These are phyloP conservation scores for Marasmius sp. DNA, from an alignment of 1,284 basidiomycete species.

Conservation along the genomic window DNA sequence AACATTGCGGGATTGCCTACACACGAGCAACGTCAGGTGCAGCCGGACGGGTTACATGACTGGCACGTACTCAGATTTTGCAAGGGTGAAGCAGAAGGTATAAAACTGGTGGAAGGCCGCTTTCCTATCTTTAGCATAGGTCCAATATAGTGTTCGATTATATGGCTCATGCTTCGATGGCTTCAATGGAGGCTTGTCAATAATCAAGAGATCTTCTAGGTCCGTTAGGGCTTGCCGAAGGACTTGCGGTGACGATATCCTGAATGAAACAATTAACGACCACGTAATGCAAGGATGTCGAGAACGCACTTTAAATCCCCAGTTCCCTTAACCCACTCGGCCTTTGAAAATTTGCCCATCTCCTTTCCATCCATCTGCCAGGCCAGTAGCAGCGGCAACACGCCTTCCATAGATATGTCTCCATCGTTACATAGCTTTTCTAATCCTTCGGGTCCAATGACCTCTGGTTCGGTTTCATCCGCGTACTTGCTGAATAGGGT, in stretches of 20 bases:
- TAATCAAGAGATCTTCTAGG: slow-evolving; percentile 60
- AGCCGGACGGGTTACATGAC: background rate
- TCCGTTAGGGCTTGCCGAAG: slow-evolving; percentile 55
- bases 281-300: background rate
- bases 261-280: slow-evolving; percentile 24
- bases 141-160: slow-evolving; percentile 50
- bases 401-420: slow-evolving; percentile 66
- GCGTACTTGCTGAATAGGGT: slow-evolving; percentile 64
- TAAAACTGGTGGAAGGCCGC: slow-evolving; percentile 65
- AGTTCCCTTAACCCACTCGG: slow-evolving; percentile 68
- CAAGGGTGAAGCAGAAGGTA: slow-evolving; percentile 63
- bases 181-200: slow-evolving; percentile 39
- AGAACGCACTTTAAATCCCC: slow-evolving; percentile 53
- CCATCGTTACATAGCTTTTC: slow-evolving; percentile 65
- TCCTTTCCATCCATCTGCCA: slow-evolving; percentile 71
- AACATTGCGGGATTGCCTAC: slow-evolving; percentile 67
- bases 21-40: background rate
- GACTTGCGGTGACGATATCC: slow-evolving; percentile 55
- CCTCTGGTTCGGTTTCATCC: slow-evolving; percentile 54
- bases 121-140: slow-evolving; percentile 48
- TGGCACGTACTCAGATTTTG: slow-evolving; percentile 62
- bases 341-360: slow-evolving; percentile 64
- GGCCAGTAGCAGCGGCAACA: slow-evolving; percentile 65
- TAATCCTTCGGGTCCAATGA: slow-evolving; percentile 69
- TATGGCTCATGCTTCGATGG: slow-evolving; percentile 44